Evolutionary conservation across 345 rosid species (phyloP).

Genomic region (Citrus medica): DNA sequence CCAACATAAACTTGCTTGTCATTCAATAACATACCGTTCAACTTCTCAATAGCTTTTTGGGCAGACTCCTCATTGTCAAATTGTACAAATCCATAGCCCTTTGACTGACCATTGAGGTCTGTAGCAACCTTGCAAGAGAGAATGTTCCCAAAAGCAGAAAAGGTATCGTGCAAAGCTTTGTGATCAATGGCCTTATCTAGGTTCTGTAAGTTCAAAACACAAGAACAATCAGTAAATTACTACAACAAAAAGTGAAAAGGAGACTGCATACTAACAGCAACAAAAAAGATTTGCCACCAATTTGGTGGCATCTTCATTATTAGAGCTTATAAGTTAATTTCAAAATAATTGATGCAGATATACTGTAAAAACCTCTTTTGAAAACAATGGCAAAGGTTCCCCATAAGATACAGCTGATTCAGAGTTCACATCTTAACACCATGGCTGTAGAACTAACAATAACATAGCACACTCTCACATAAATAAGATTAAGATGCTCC

Average conservation of each 20-base stretch:
- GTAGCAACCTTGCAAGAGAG: conserved; percentile 94
- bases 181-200: conserved; percentile 84
- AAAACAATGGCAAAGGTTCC: background rate
- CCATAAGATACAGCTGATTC: background rate
- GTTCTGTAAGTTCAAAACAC: conserved; percentile 46
- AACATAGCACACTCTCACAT: background rate
- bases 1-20: conserved; percentile 97
- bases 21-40: conserved; percentile 90
- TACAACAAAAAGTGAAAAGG: background rate
- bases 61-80: conserved; percentile 78
- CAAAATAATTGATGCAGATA: background rate
- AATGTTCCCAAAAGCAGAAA: conserved; percentile 75
- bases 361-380: background rate
- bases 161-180: conserved; percentile 84
- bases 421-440: background rate
- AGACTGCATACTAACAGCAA: background rate
- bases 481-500: background rate
- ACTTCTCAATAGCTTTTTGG: conserved; percentile 66
- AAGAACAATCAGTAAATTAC: background rate
- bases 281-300: background rate
- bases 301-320: background rate
- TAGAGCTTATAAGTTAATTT: background rate
- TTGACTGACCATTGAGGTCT: conserved; percentile 79
- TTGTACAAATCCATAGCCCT: conserved; percentile 96
- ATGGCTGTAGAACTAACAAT: background rate